These are phyloP conservation scores for Bisporella sp. DNA, from an alignment of 2,329 filamentous ascomycete species.

Conservation along the genomic window DNA sequence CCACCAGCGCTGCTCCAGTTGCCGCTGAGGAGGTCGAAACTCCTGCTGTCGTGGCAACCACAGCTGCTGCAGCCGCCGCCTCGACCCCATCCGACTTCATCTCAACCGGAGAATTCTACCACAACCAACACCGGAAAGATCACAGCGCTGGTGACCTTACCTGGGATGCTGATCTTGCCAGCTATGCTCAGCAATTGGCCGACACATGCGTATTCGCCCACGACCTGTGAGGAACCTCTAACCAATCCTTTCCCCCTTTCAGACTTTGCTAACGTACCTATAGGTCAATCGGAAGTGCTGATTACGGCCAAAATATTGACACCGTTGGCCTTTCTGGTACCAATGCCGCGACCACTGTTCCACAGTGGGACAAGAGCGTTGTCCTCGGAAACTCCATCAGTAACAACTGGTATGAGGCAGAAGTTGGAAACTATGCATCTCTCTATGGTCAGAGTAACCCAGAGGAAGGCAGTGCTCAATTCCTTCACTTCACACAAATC, in stretches of 20 bases:
- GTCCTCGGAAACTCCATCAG: conserved; percentile 64
- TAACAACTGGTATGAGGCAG: conserved; percentile 84
- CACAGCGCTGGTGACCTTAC: conserved; percentile 60
- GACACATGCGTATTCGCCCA: conserved; percentile 66
- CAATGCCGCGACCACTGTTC: conserved; percentile 10
- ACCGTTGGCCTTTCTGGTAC: conserved; percentile 44
- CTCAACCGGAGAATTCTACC: conserved; percentile 36
- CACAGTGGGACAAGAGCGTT: conserved; percentile 39
- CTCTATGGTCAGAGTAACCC: conserved; percentile 53
- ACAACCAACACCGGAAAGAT: conserved; percentile 83
- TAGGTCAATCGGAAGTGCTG: conserved; percentile 49
- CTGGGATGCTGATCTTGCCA: conserved; percentile 60
- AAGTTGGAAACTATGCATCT: conserved; percentile 47
- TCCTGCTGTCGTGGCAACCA: conserved; percentile 7
- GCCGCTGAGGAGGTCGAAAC: conserved; percentile 6
- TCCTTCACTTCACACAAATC: conserved; percentile 63
- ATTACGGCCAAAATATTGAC: conserved; percentile 91
- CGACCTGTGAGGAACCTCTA: conserved; percentile 56
- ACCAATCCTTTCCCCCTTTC: neutral
- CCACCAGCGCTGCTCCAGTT: conserved; percentile 6
- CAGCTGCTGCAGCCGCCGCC: conserved; percentile 11
- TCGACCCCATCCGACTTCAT: conserved; percentile 12
- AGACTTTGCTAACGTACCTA: conserved; percentile 26
- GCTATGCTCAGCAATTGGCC: conserved; percentile 58
- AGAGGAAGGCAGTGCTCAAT: conserved; percentile 37